phyloP scores from a whole-genome alignment of 2,329 filamentous ascomycete species.

The Claviceps fusiformis region DNA sequence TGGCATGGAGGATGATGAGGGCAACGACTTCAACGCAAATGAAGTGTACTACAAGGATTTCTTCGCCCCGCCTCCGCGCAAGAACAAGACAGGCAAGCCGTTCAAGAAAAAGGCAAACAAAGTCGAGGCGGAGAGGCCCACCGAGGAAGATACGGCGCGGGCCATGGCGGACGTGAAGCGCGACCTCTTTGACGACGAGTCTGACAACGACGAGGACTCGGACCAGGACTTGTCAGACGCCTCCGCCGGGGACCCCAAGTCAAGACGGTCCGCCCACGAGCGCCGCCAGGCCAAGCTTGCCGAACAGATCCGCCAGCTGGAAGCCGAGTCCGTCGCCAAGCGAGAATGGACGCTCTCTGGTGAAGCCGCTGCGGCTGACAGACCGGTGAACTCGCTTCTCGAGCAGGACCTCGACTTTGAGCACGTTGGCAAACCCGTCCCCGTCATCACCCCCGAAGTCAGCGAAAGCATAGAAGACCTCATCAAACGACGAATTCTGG shows the following conservation, averaged over 20 bases:
- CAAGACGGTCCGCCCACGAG: slow-evolving; percentile 74
- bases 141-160: slow-evolving; percentile 58
- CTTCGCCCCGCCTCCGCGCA: slow-evolving; percentile 74
- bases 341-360: slow-evolving; percentile 82
- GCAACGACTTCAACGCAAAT: slow-evolving; percentile 61
- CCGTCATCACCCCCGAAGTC: slow-evolving; percentile 82
- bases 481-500: slow-evolving; percentile 84
- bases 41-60: slow-evolving; percentile 87
- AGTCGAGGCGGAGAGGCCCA: slow-evolving; percentile 30
- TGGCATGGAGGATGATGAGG: slow-evolving; percentile 35
- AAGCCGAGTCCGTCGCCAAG: slow-evolving; percentile 79
- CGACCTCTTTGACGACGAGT: slow-evolving; percentile 75
- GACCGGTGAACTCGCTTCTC: slow-evolving; percentile 81
- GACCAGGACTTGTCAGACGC: slow-evolving; percentile 52
- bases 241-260: slow-evolving; percentile 55
- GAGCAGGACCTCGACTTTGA: slow-evolving; percentile 96
- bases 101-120: slow-evolving; percentile 23
- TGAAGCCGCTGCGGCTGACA: slow-evolving; percentile 69
- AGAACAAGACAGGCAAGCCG: slow-evolving; percentile 39
- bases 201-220: slow-evolving; percentile 50
- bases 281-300: slow-evolving; percentile 71
- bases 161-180: slow-evolving; percentile 79
- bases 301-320: slow-evolving; percentile 82
- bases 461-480: slow-evolving; percentile 86
- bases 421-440: slow-evolving; percentile 83